Evolutionary conservation across 2,329 filamentous ascomycete genomes (phyloP), one percentile per base, ranked within the genome.

Genomic region (Fusarium sp.): DNA sequence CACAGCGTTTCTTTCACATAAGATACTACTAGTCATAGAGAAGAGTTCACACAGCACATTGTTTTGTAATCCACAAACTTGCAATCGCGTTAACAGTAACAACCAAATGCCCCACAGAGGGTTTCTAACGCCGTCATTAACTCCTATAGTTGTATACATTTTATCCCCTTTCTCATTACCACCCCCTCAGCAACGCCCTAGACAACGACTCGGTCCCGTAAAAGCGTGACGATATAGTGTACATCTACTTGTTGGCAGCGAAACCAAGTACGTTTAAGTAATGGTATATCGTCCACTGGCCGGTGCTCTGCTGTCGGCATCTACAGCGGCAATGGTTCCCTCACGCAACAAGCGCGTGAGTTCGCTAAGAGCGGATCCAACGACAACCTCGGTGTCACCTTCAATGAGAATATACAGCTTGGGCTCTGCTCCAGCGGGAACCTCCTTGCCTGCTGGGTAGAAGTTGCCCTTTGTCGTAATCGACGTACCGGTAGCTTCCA

Each of bases 331-430:
- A 75, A 97, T 89, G 0, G 94, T 97, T 14, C 93, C 96, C 80
- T 98, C 96, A 78, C 91, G 93, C 73, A 99, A 82, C 75, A 98
- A 83, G 48, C 94, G 88, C 77, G 94, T 95, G 70, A 99, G 85
- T 81, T 98, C 94, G 72, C 90, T 89, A 88, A 99, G 93, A 4
- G 96, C 96, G 75, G 93, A 91, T 53, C 92, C 93, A 28, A 99
- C 96, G 31, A 94, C 90, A 55, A 97, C 85, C 80, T 99, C 96
- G 0, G 96, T 98, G 76, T 99, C 96, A 43, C 96, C 96, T 79
- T 99, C 96, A 60, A 99, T 97, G 65, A 99, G 87, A 75, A 99
- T 98, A 79, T 98, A 99, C 74, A 99, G 84, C 84, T 98, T 98
- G n/a, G 96, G 92, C 72, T 94, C 90, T 57, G 90, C 91, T 37